phyloP scores from a whole-genome alignment of 345 rosid genomes.

The Lepidium africanum region DNA sequence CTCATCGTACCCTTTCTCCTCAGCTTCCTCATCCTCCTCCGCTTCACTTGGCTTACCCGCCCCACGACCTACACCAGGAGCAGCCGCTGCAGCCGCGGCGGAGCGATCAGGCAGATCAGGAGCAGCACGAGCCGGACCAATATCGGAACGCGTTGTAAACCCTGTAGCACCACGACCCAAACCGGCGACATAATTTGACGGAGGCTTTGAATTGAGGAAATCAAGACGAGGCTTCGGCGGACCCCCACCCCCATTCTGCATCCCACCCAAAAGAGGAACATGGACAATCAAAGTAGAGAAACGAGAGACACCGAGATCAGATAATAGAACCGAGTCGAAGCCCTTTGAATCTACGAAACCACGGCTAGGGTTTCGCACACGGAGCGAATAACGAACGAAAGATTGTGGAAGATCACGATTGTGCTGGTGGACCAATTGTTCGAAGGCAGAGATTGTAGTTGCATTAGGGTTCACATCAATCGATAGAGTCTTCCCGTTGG shows the following conservation, averaged over 20 bases:
- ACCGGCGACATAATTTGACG: slow-evolving; percentile 87
- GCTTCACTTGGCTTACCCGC: slow-evolving; percentile 61
- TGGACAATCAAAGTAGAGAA: slow-evolving; percentile 54
- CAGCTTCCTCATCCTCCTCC: slow-evolving; percentile 80
- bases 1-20: slow-evolving; percentile 87
- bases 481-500: slow-evolving; percentile 40
- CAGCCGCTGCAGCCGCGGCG: slow-evolving; percentile 36
- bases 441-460: slow-evolving; percentile 48
- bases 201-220: slow-evolving; percentile 78
- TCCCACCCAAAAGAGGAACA: slow-evolving; percentile 67
- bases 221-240: slow-evolving; percentile 77
- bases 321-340: slow-evolving; percentile 34
- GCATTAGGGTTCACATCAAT: slow-evolving; percentile 42
- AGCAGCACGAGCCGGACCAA: slow-evolving; percentile 92
- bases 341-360: background rate
- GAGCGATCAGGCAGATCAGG: slow-evolving; percentile 86
- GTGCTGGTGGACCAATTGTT: slow-evolving; percentile 34
- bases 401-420: slow-evolving; percentile 34
- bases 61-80: slow-evolving; percentile 53
- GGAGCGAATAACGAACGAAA: slow-evolving; percentile 33
- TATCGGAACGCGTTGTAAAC: slow-evolving; percentile 93
- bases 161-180: slow-evolving; percentile 97
- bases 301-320: slow-evolving; percentile 39
- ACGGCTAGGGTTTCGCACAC: slow-evolving; percentile 15
- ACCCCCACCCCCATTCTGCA: slow-evolving; percentile 34